A percentile compares a stretch with the other conserved stretches of the same genome.
Evolutionary conservation across 352 stramenopile genomes (phyloP).

Genomic region (Aphanomyces cochlioides): DNA sequence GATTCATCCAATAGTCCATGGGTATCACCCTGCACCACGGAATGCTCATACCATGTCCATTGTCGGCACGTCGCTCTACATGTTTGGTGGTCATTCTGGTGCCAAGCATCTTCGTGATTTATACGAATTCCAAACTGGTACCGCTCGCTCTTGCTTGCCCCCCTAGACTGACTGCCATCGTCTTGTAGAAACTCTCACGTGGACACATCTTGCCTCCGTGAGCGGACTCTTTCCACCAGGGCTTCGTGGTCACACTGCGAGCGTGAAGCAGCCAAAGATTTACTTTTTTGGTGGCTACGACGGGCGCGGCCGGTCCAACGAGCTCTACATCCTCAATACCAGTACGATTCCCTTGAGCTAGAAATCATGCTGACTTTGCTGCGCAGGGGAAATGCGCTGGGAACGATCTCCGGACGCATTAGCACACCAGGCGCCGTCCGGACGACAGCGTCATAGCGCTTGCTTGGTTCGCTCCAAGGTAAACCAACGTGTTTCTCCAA

Average conservation of each 20-base stretch:
- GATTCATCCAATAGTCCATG: constrained; percentile 28
- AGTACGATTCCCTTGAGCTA: neutral
- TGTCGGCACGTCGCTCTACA: constrained; percentile 26
- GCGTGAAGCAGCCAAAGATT: constrained; percentile 22
- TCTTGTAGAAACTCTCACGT: constrained; percentile 30
- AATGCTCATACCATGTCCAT: constrained; percentile 32
- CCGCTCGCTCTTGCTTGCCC: neutral
- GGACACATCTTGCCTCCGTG: constrained; percentile 22
- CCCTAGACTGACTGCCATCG: too few relatives aligned
- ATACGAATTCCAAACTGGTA: constrained; percentile 31
- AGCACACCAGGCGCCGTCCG: constrained; percentile 1
- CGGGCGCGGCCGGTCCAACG: constrained; percentile 29
- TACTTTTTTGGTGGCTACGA: constrained; percentile 33
- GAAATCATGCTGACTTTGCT: too few relatives aligned
- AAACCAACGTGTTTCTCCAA: neutral
- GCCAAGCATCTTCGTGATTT: constrained; percentile 32
- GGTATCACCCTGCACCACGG: constrained; percentile 28
- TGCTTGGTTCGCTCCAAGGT: constrained; percentile 30
- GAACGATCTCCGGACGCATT: constrained; percentile 19
- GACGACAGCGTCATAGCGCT: constrained; percentile 29
- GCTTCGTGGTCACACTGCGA: constrained; percentile 29
- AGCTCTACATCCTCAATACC: constrained; percentile 30
- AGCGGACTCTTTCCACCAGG: constrained; percentile 25
- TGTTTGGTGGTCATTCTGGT: constrained; percentile 32
- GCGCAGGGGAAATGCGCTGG: constrained; percentile 25